These are phyloP conservation scores for Psidium friedrichsthalianum DNA, from an alignment of 345 rosid genomes.

Conservation along the genomic window DNA sequence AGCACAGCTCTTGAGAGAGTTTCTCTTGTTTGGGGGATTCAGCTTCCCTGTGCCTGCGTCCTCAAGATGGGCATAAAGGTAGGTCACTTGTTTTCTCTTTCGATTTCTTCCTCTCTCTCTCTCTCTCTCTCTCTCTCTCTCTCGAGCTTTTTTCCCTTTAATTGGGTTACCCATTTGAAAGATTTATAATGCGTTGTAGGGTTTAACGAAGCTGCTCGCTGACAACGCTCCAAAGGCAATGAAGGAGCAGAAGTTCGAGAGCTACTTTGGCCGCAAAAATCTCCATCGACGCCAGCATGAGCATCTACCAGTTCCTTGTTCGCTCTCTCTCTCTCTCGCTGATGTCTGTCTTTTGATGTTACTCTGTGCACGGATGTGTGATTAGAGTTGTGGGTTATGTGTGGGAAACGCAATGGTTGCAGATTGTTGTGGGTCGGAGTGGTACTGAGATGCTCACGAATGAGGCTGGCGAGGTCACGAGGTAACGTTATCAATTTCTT, in stretches of 20 bases:
- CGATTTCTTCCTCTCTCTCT: neutral
- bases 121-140: neutral
- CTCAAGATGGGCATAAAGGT: conserved; percentile 2
- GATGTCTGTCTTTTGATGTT: neutral
- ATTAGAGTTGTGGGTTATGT: neutral
- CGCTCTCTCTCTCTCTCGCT: neutral
- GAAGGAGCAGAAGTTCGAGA: conserved; percentile 94
- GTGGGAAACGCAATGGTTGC: neutral
- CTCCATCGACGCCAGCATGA: conserved; percentile 97
- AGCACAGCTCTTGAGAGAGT: neutral
- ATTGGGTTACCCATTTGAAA: neutral
- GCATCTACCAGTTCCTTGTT: conserved; percentile 92
- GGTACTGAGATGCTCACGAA: conserved; percentile 92
- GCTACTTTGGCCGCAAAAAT: conserved; percentile 91
- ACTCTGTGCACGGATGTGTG: neutral
- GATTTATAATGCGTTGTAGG: conserved; percentile 25
- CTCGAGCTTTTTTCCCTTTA: neutral
- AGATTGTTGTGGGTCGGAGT: conserved; percentile 91
- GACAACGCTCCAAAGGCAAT: conserved; percentile 81
- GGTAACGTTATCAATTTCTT: conserved; percentile 17
- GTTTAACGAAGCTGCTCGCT: conserved; percentile 92
- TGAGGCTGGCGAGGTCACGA: conserved; percentile 96
- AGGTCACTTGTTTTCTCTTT: neutral
- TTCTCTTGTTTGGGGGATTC: neutral
- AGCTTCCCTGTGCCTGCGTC: neutral